Conservation (phyloP, 331 rosid species). For the Stylosanthes scabra region DNA sequence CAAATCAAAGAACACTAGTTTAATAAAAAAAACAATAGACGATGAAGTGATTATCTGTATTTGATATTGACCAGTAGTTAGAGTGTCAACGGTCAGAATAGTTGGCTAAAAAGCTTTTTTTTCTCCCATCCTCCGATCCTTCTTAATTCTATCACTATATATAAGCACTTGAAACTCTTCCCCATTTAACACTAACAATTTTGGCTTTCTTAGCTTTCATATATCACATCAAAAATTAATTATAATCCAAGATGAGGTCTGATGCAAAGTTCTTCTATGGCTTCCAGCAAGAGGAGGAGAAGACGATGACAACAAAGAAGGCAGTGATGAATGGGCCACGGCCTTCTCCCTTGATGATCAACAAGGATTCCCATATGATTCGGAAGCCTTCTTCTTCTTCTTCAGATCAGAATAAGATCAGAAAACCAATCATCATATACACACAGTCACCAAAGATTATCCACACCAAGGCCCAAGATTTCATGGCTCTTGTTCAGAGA, state of each 20-base stretch:
- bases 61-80: constrained; percentile 24
- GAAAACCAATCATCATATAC: constrained; percentile 78
- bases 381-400: constrained; percentile 48
- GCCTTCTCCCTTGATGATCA: constrained; percentile 72
- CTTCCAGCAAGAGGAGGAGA: constrained; percentile 12
- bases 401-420: constrained; percentile 5
- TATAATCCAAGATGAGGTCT: constrained; percentile 39
- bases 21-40: background rate
- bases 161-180: no score
- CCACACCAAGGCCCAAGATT: constrained; percentile 72
- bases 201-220: background rate
- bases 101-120: constrained; percentile 55
- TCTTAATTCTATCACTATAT: no score
- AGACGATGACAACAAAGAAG: constrained; percentile 19
- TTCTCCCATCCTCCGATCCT: no score
- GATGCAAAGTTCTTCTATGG: constrained; percentile 32
- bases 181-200: background rate
- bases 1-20: no score
- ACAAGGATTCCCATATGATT: constrained; percentile 51
- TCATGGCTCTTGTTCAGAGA: constrained; percentile 88
- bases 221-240: background rate
- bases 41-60: background rate
- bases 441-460: constrained; percentile 81
- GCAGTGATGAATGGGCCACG: constrained; percentile 60
- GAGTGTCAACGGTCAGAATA: constrained; percentile 77